Conservation (phyloP, 768 basidiomycete species). For the Mrakia hoshinonis region DNA sequence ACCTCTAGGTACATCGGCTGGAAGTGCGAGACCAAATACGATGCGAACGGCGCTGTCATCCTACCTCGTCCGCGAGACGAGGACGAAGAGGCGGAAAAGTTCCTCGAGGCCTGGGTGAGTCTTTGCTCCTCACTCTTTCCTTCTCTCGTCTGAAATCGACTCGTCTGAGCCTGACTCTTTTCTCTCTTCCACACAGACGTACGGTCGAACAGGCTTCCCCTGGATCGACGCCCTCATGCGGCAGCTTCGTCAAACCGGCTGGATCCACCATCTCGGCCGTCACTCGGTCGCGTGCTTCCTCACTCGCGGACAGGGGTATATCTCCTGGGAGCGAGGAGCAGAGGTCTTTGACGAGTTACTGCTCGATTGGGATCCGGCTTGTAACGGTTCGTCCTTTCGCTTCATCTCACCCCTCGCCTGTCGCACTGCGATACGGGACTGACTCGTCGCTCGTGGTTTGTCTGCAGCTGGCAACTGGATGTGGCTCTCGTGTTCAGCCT, state of each 20-base stretch:
- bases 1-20: constrained; percentile 38
- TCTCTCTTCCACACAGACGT: constrained; percentile 29
- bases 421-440: constrained; percentile 5
- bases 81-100: constrained; percentile 35
- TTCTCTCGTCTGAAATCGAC: constrained; percentile 1
- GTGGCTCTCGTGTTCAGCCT: constrained; percentile 39
- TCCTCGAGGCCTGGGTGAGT: constrained; percentile 37
- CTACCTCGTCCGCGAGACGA: constrained; percentile 35
- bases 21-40: constrained; percentile 41
- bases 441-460: background rate
- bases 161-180: too few species aligned
- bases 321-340: constrained; percentile 43
- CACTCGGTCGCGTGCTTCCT: constrained; percentile 43
- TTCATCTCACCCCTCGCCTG: background rate
- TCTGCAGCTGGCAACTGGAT: constrained; percentile 40
- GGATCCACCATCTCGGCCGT: constrained; percentile 43
- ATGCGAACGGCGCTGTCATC: constrained; percentile 37
- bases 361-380: constrained; percentile 42
- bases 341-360: constrained; percentile 44
- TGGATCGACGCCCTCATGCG: constrained; percentile 33
- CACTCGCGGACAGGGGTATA: constrained; percentile 43
- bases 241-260: constrained; percentile 34
- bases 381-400: background rate
- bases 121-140: background rate
- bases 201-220: constrained; percentile 41